Percentiles rank a stretch among this genome's conserved stretches.
Conservation (phyloP, 2,329 filamentous ascomycete species). For the Simplicillium aogashimaense region DNA sequence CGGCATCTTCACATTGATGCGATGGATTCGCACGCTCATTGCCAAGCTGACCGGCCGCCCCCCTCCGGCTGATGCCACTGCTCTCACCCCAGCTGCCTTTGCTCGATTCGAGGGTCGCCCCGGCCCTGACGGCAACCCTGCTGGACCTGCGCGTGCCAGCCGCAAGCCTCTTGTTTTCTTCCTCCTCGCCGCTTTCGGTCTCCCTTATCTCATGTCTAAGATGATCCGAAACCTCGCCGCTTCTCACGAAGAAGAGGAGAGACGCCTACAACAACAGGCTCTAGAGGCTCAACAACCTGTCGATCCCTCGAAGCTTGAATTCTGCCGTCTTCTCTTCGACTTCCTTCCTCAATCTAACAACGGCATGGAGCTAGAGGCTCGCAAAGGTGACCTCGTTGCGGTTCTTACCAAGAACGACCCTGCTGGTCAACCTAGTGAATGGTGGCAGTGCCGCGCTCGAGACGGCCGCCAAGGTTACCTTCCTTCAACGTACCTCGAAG, state of each 20-base stretch:
- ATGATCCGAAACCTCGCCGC: slow-evolving; percentile 78
- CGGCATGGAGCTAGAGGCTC: slow-evolving; percentile 78
- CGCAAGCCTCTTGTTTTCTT: slow-evolving; percentile 97
- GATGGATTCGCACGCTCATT: slow-evolving; percentile 85
- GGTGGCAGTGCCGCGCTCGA: slow-evolving; percentile 90
- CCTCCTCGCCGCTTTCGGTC: slow-evolving; percentile 82
- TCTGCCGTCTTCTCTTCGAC: slow-evolving; percentile 90
- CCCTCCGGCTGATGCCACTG: slow-evolving; percentile 73
- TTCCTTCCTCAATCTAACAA: slow-evolving; percentile 69
- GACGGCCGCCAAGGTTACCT: slow-evolving; percentile 89
- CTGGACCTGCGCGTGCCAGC: slow-evolving; percentile 60
- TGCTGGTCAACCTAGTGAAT: slow-evolving; percentile 83
- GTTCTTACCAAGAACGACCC: slow-evolving; percentile 90
- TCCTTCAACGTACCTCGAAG: slow-evolving; percentile 81
- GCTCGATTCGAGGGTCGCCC: slow-evolving; percentile 72
- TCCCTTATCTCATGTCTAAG: slow-evolving; percentile 96
- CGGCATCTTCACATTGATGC: slow-evolving; percentile 90
- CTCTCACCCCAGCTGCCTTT: slow-evolving; percentile 85
- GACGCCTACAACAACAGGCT: slow-evolving; percentile 39
- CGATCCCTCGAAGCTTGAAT: slow-evolving; percentile 87
- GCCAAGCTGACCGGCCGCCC: slow-evolving; percentile 90
- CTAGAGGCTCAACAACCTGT: slow-evolving; percentile 46
- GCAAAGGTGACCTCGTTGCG: slow-evolving; percentile 91
- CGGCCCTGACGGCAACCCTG: slow-evolving; percentile 52
- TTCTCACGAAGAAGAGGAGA: slow-evolving; percentile 75